Conservation (phyloP, 2,329 filamentous ascomycete species). For the Epicoccum nigrum region DNA sequence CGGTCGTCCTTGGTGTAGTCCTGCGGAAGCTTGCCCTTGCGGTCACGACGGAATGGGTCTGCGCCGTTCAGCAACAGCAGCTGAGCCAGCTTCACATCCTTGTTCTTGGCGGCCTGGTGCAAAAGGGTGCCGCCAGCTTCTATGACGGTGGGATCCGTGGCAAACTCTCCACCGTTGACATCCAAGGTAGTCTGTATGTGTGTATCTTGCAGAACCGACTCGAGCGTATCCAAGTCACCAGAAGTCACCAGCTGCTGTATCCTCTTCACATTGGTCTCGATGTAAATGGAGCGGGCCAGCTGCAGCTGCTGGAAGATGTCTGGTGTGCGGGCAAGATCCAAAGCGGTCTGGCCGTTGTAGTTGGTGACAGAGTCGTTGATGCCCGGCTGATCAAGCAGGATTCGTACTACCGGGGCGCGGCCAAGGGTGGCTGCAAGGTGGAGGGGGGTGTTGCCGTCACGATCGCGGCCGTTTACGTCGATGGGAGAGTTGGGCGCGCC, state of each 20-base stretch:
- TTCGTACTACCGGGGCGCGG: slow-evolving; percentile 76
- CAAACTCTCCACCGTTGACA: slow-evolving; percentile 89
- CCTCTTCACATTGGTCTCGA: slow-evolving; percentile 82
- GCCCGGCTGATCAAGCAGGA: slow-evolving; percentile 79
- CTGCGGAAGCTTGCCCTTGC: slow-evolving; percentile 93
- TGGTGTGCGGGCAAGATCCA: slow-evolving; percentile 87
- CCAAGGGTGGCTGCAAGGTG: slow-evolving; percentile 87
- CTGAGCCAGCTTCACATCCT: slow-evolving; percentile 86
- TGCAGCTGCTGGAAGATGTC: slow-evolving; percentile 97
- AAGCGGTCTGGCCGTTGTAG: slow-evolving; percentile 79
- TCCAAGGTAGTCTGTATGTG: slow-evolving; percentile 86
- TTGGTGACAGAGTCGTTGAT: slow-evolving; percentile 92
- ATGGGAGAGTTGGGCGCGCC: slow-evolving; percentile 63
- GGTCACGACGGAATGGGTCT: slow-evolving; percentile 92
- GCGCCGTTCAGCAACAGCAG: slow-evolving; percentile 90
- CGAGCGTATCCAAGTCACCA: slow-evolving; percentile 77
- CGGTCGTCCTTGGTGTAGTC: slow-evolving; percentile 95
- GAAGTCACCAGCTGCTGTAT: slow-evolving; percentile 78
- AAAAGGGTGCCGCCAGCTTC: slow-evolving; percentile 89
- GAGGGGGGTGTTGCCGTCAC: slow-evolving; percentile 91
- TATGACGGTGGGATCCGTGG: slow-evolving; percentile 76
- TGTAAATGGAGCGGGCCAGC: slow-evolving; percentile 84
- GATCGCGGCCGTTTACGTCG: slow-evolving; percentile 88
- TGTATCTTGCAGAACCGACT: slow-evolving; percentile 81
- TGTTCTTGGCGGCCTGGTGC: slow-evolving; percentile 89